Base-by-base conservation (phyloP, 2,329 filamentous ascomycete genomes). In the Phyllosticta ampelicida region DNA sequence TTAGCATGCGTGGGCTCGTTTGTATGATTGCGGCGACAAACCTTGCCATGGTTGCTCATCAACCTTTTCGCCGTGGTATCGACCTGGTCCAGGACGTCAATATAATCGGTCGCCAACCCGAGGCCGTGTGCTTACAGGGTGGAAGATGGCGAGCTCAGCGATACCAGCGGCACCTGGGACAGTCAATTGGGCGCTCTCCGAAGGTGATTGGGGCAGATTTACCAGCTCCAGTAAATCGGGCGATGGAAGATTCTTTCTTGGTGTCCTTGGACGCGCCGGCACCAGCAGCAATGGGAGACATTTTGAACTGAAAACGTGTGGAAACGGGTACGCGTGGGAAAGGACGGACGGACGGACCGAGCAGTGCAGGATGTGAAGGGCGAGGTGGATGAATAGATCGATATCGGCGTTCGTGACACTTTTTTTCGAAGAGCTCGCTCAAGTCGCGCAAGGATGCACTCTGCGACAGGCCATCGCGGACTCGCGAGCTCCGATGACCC, bases 21-120 rank as follows among this genome's bases (percentile, higher is more conserved):
- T 10, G 11, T 44, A 28, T 5, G 48, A 20, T 18, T 49, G 16
- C 48, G 30, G 11, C 21, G 18, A 48, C 30, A 51, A 72, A 88
- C 82, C 77, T 80, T 89, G 70, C 84, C 84, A 73, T 95, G 87
- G 76, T 99, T 96, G 84, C 90, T 96, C 94, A 99, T 99, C 75
- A 99, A 84, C 66, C 94, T 89, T 81, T 99, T 99, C 63, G 94
- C 92, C 68, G 95, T 96, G 54, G 94, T 99, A 77, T 99, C 94
- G 73, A 99, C 89, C 88, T 92, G 70, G 66, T 44, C 50, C n/a
- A 21, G 65, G 62, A 61, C 72, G 63, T 51, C 29, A 28, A 54
- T 48, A 61, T 71, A 63, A 67, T 56, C 56, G 54, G 30, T 54
- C 50, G 55, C 48, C 19, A 5, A 21, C 44, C n/a, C 11, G 19